Evolutionary conservation across 2,329 filamentous ascomycete species (phyloP).

Genomic region (Exserohilum rostratum): DNA sequence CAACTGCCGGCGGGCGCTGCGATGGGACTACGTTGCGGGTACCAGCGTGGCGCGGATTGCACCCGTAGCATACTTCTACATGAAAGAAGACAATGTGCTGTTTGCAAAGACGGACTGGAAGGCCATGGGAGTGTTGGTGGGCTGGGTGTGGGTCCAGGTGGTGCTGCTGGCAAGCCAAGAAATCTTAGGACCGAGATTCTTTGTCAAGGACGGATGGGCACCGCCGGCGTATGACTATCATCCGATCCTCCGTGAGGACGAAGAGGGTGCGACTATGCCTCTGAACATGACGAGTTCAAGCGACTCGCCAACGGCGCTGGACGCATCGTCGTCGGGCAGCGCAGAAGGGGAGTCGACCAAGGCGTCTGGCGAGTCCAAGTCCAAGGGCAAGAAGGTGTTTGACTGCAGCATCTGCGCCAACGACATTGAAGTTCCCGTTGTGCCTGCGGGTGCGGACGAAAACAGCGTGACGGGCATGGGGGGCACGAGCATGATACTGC

Average conservation of each 20-base stretch:
- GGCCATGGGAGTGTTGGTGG: slow-evolving; percentile 68
- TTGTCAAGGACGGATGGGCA: slow-evolving; percentile 71
- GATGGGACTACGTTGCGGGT: slow-evolving; percentile 87
- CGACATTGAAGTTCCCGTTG: slow-evolving; percentile 83
- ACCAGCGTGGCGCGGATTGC: slow-evolving; percentile 79
- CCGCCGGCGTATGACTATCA: slow-evolving; percentile 91
- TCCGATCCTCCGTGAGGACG: slow-evolving; percentile 82
- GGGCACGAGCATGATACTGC: slow-evolving; percentile 67
- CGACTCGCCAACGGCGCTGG: slow-evolving; percentile 15
- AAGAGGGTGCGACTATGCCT: slow-evolving; percentile 76
- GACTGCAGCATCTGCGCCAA: slow-evolving; percentile 97
- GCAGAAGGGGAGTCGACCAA: slow-evolving; percentile 16
- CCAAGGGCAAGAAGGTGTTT: slow-evolving; percentile 67
- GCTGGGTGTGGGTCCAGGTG: slow-evolving; percentile 89
- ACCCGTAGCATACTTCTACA: slow-evolving; percentile 86
- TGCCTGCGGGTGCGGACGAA: slow-evolving; percentile 58
- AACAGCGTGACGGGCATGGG: slow-evolving; percentile 49
- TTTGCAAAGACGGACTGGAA: slow-evolving; percentile 73
- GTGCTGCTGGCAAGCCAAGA: slow-evolving; percentile 80
- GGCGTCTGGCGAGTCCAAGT: slow-evolving; percentile 53
- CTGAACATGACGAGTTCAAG: slow-evolving; percentile 64
- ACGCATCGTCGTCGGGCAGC: slow-evolving; percentile 19
- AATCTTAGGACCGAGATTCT: slow-evolving; percentile 85
- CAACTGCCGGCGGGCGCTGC: slow-evolving; percentile 89
- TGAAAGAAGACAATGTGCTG: slow-evolving; percentile 77